These are phyloP conservation scores for Geum urbanum DNA, from an alignment of 306 rosid species.

Conservation along the genomic window DNA sequence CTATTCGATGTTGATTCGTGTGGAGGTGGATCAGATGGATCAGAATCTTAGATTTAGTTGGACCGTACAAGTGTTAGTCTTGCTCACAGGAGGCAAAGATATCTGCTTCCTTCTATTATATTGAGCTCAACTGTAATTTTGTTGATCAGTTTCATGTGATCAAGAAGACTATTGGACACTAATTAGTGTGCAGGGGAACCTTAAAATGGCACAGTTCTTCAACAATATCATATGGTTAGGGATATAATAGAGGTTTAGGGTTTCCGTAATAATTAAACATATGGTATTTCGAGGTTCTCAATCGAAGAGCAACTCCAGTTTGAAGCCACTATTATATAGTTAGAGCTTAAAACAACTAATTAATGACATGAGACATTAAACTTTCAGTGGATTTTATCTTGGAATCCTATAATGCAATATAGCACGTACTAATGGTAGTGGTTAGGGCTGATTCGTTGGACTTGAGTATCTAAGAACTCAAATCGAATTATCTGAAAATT, in stretches of 20 bases:
- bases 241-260: background rate
- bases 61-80: background rate
- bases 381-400: background rate
- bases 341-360: background rate
- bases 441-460: too few species aligned
- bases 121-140: background rate
- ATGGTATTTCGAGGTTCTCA: background rate
- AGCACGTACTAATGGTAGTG: too few species aligned
- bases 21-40: background rate
- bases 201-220: background rate
- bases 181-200: background rate
- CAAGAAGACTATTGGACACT: background rate
- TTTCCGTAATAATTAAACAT: background rate
- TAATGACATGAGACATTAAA: background rate
- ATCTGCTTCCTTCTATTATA: conserved; percentile 6
- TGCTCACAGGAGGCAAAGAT: conserved; percentile 7
- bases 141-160: background rate
- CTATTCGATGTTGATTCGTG: background rate
- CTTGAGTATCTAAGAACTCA: too few species aligned
- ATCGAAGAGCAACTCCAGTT: background rate
- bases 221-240: conserved; percentile 3
- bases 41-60: conserved; percentile 4
- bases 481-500: too few species aligned
- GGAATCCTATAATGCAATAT: background rate
- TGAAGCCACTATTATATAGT: background rate